Base-by-base conservation (phyloP, 2,329 filamentous ascomycete species). In the Apiospora koreana region DNA sequence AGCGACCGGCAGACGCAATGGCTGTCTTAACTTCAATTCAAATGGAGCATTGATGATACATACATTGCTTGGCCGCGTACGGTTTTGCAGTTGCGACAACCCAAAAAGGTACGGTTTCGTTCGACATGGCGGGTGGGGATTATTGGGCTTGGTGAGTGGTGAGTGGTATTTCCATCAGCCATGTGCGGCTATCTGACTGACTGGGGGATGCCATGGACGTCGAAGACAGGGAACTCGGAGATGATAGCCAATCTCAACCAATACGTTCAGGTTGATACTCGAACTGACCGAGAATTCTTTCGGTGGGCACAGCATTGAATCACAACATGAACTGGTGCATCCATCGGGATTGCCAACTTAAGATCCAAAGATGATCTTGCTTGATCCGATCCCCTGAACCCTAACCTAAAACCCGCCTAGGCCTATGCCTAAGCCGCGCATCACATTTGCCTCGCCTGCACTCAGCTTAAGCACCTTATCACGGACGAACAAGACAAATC, bases 31-130 rank as follows among this genome's bases (percentile, higher is more conserved):
- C 54, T 38, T n/a, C n/a, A n/a, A n/a, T n/a, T n/a, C n/a, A n/a
- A n/a, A n/a, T 35, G 18, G 9, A 5, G 31, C 31, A 62, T 62
- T 38, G 54, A 38, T 35, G 35, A 35, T 58, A 31, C 50, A 31
- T 23, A 45, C 42, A 45, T n/a, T 62, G 54, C 54, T 62, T 62
- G 54, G 54, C 54, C 31, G 31, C 50, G 25, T 35, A n/a, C 31
- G 50, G 50, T 58, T 58, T 58, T n/a, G 50, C 54, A 62, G 54
- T 62, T 62, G 54, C 54, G 28, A 62, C 54, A 62, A 38, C 14
- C 31, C 54, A 38, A 62, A 62, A 62, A 38, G 54, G 50, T 38
- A 38, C 18, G 25, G 31, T 38, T 12, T 8, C 4, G 35, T 3
- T 35, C 35, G 54, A 38, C 28, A 62, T n/a, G 28, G 18, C 25